phyloP scores from a whole-genome alignment of 768 basidiomycete genomes.

The Pleurotus ostreatus region DNA sequence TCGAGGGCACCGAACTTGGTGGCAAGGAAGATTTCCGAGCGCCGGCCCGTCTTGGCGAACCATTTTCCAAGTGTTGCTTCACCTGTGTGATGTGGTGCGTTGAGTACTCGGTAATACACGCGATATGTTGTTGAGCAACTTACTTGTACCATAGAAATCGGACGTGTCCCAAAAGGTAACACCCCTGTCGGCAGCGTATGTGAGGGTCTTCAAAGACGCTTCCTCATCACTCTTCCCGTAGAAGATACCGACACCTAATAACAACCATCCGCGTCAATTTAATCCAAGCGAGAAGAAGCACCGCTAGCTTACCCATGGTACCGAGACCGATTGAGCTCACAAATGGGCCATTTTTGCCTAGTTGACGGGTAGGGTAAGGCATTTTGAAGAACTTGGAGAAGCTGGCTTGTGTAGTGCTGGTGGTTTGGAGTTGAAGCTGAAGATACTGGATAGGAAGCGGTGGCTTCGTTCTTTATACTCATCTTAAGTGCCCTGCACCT shows the following conservation, averaged over 20 bases:
- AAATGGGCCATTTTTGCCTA: conserved; percentile 21
- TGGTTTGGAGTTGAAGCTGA: no score
- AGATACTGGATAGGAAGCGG: no score
- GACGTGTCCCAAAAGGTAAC: conserved; percentile 19
- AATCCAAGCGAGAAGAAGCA: not conserved
- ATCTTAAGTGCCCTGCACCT: no score
- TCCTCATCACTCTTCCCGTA: conserved; percentile 19
- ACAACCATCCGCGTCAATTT: not conserved
- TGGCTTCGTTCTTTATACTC: no score
- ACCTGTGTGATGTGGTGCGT: conserved; percentile 5
- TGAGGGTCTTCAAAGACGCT: conserved; percentile 14
- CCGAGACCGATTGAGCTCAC: conserved; percentile 24
- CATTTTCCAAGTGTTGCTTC: conserved; percentile 19
- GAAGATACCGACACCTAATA: conserved; percentile 18
- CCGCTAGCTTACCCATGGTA: conserved; percentile 17
- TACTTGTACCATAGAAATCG: conserved; percentile 18
- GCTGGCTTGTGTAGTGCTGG: no score
- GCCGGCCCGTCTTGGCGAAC: conserved; percentile 20
- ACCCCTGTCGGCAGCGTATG: conserved; percentile 20
- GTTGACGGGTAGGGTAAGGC: conserved; percentile 16
- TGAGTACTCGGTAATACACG: not conserved
- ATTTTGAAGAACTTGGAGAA: not conserved
- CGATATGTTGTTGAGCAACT: not conserved
- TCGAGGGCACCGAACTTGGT: conserved; percentile 22
- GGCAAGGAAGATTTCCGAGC: conserved; percentile 22